Evolutionary conservation across 169 alveolate species (phyloP).

Genomic region (Eimeria praecox): DNA sequence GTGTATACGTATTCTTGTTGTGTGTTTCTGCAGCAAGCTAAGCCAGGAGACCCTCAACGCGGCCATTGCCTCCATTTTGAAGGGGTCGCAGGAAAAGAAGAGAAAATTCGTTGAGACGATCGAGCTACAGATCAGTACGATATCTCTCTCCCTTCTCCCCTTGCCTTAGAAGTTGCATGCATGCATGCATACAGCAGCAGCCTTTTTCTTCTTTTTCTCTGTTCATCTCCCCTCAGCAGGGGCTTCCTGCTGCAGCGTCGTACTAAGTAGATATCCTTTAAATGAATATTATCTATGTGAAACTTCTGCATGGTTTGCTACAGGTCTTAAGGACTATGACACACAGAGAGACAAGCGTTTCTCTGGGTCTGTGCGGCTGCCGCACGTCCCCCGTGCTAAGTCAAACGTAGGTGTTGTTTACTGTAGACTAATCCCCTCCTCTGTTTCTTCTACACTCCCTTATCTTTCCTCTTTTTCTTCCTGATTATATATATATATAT

Average conservation of each 20-base stretch:
- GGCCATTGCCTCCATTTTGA: slow-evolving; percentile 96
- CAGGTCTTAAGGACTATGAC: slow-evolving; percentile 98
- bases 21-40: slow-evolving; percentile 87
- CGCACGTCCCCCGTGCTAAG: slow-evolving; percentile 97
- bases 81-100: slow-evolving; percentile 95
- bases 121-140: slow-evolving; percentile 97
- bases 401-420: slow-evolving; percentile 96
- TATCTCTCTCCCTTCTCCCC: neutral
- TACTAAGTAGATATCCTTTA: too few species aligned
- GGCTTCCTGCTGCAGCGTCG: too few species aligned
- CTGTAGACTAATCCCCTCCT: too few species aligned
- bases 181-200: too few species aligned
- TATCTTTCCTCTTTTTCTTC: too few species aligned
- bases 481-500: too few species aligned
- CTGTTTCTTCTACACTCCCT: too few species aligned
- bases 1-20: neutral
- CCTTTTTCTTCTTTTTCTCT: neutral
- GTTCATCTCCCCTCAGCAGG: too few species aligned
- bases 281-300: too few species aligned
- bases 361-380: slow-evolving; percentile 99
- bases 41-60: slow-evolving; percentile 91
- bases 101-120: slow-evolving; percentile 99
- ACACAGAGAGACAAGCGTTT: slow-evolving; percentile 99
- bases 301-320: neutral
- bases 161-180: neutral